Evolutionary conservation across 2,329 filamentous ascomycete species (phyloP).

Genomic region (Talaromyces sp.): DNA sequence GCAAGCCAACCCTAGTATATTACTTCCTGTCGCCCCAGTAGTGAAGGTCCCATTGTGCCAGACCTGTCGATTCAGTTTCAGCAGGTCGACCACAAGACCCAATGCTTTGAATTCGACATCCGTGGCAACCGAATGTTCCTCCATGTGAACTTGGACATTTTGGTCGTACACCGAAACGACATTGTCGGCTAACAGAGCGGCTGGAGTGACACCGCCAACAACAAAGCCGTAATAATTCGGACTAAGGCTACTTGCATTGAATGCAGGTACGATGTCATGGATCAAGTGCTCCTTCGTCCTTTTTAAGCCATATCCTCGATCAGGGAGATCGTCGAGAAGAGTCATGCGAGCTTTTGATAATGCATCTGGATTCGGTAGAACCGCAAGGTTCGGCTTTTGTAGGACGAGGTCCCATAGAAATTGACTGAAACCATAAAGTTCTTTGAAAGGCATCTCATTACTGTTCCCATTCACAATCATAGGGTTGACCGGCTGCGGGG

Average conservation of each 20-base stretch:
- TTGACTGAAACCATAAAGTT: constrained; percentile 25
- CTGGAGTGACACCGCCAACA: constrained; percentile 74
- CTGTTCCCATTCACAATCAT: not conserved
- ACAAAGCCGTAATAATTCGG: constrained; percentile 84
- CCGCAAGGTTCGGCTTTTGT: constrained; percentile 27
- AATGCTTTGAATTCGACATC: constrained; percentile 72
- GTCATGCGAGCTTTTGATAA: constrained; percentile 34
- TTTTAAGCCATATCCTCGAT: constrained; percentile 31
- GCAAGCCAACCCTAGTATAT: constrained; percentile 63
- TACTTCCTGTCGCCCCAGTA: constrained; percentile 67
- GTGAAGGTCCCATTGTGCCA: constrained; percentile 79
- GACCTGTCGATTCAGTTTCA: constrained; percentile 54
- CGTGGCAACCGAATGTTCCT: constrained; percentile 70
- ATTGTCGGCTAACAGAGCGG: constrained; percentile 78
- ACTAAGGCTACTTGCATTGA: constrained; percentile 64
- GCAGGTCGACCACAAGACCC: constrained; percentile 63
- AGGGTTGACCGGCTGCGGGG: constrained; percentile 3
- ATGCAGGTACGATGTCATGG: constrained; percentile 48
- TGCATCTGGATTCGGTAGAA: constrained; percentile 32
- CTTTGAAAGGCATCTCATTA: constrained; percentile 9
- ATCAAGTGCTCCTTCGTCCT: constrained; percentile 38
- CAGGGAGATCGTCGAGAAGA: constrained; percentile 29
- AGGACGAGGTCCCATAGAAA: constrained; percentile 32
- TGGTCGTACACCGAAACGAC: constrained; percentile 79
- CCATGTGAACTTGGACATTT: constrained; percentile 79